Conservation (phyloP, 345 rosid genomes). For the Boechera divaricarpa region DNA sequence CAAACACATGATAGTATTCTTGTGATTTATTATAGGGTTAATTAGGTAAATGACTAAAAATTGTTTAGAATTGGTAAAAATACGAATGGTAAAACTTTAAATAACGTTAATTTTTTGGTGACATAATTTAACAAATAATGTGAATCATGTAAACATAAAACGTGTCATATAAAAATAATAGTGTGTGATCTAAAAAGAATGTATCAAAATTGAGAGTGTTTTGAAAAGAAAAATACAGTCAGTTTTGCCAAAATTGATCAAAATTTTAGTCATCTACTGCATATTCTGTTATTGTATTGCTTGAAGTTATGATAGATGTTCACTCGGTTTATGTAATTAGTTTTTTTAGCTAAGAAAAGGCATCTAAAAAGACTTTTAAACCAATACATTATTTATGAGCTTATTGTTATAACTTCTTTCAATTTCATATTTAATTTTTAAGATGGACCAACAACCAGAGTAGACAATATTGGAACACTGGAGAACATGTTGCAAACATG, state of each 20-base stretch:
- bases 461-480: neutral
- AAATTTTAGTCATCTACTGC: neutral
- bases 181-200: neutral
- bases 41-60: neutral
- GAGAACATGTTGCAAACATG: neutral
- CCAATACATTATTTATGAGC: neutral
- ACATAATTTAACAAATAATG: neutral
- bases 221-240: too few species aligned
- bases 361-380: neutral
- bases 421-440: neutral
- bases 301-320: neutral
- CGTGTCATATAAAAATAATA: neutral
- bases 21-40: neutral
- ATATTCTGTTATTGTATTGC: neutral
- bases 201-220: neutral
- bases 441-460: neutral
- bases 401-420: neutral
- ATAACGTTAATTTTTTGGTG: neutral
- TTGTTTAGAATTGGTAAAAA: neutral
- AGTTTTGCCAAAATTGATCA: neutral
- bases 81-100: neutral
- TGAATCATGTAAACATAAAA: neutral
- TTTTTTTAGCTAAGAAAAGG: neutral
- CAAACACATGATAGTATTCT: neutral
- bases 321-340: neutral